phyloP scores from a whole-genome alignment of 148 eudicot species.

The Vaccinium darrowii region DNA sequence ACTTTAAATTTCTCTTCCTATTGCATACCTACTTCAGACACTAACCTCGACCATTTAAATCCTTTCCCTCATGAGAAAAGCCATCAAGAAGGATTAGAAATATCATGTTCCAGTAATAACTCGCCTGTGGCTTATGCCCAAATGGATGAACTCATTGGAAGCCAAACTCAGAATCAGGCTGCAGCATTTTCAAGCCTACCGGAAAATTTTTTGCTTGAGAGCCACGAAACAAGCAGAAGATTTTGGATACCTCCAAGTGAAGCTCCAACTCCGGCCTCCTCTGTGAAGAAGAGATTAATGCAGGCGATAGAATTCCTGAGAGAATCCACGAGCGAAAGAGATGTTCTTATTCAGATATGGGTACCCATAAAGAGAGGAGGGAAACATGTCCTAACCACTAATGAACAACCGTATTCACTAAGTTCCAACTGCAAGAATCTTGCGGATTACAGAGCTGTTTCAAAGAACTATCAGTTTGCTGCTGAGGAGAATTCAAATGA shows the following conservation, averaged over 20 bases:
- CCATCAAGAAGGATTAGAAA: slow-evolving; percentile 30
- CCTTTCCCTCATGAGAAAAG: slow-evolving; percentile 23
- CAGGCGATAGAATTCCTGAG: slow-evolving; percentile 27
- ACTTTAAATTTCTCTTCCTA: slow-evolving; percentile 36
- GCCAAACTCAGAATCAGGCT: slow-evolving; percentile 29
- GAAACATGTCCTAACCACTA: slow-evolving; percentile 25
- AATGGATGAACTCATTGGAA: slow-evolving; percentile 25
- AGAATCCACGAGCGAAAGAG: slow-evolving; percentile 21
- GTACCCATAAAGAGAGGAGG: slow-evolving; percentile 36
- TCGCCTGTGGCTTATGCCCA: slow-evolving; percentile 19
- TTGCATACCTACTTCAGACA: slow-evolving; percentile 28
- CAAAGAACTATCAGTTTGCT: slow-evolving; percentile 51
- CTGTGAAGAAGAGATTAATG: slow-evolving; percentile 30
- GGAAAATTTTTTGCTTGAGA: slow-evolving; percentile 32
- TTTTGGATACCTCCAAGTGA: slow-evolving; percentile 46
- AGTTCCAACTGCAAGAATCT: slow-evolving; percentile 28
- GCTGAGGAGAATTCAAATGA: slow-evolving; percentile 59
- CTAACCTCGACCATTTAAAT: slow-evolving; percentile 28
- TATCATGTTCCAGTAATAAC: slow-evolving; percentile 22
- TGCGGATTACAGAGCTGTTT: slow-evolving; percentile 29
- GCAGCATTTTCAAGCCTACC: slow-evolving; percentile 27
- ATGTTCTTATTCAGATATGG: slow-evolving; percentile 63
- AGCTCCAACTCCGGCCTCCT: slow-evolving; percentile 14
- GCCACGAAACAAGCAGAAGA: slow-evolving; percentile 40
- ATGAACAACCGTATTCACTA: slow-evolving; percentile 31